phyloP scores from a whole-genome alignment of 768 basidiomycete species.

The Russula virescens region DNA sequence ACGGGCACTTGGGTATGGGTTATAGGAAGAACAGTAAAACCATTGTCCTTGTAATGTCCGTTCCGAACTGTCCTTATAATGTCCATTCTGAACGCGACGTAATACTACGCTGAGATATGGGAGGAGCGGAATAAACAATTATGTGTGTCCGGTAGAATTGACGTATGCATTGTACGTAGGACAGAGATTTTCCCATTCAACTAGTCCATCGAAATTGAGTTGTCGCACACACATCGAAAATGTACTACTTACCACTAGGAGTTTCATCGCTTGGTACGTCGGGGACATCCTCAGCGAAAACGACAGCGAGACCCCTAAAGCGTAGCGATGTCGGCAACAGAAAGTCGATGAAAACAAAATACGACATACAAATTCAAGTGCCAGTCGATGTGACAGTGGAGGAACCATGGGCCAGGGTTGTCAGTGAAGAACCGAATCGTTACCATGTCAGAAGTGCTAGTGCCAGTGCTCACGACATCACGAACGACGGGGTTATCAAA shows the following conservation, averaged over 20 bases:
- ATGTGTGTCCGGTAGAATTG: not conserved
- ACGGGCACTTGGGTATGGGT: not conserved
- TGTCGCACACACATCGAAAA: not conserved
- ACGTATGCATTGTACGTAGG: constrained; percentile 12
- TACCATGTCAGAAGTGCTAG: constrained; percentile 6
- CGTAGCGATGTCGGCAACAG: not conserved
- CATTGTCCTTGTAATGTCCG: not conserved
- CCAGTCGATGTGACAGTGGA: constrained; percentile 34
- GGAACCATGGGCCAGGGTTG: constrained; percentile 30
- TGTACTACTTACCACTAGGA: not conserved
- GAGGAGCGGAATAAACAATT: not conserved
- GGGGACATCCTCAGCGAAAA: constrained; percentile 20
- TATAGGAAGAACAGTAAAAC: not conserved
- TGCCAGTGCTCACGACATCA: constrained; percentile 36
- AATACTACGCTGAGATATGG: not conserved
- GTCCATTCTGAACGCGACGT: not conserved
- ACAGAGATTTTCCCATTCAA: constrained; percentile 16
- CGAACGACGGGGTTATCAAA: constrained; percentile 39
- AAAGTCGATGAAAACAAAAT: not conserved
- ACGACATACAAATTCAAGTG: constrained; percentile 25
- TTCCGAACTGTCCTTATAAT: not conserved
- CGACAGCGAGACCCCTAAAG: constrained; percentile 20
- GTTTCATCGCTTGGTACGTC: constrained; percentile 2
- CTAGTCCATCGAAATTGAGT: constrained; percentile 2
- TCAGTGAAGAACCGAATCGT: constrained; percentile 31